Evolutionary conservation across 2,329 filamentous ascomycete genomes (phyloP), one percentile per base, ranked within the genome.

Genomic region (Phyllosticta ampelicida): DNA sequence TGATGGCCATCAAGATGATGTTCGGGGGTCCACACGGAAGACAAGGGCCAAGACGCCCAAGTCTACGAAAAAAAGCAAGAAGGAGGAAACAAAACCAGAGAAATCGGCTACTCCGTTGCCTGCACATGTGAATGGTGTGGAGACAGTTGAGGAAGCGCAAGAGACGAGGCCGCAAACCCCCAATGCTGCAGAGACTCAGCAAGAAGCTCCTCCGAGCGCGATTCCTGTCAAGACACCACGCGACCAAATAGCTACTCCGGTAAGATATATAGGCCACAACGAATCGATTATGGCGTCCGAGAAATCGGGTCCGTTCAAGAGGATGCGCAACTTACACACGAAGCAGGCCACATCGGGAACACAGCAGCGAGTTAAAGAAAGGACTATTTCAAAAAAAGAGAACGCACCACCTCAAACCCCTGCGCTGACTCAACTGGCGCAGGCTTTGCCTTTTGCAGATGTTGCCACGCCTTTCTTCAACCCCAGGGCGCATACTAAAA

Each of bases 91-190:
- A 1, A 53, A 59, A 44, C 26, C 51, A 19, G 52, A 54, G 2
- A 28, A 29, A 10, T 13, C 20, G 1, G 26, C 26, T 19, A 52
- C 51, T 21, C 50, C 52, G 1, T n/a, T 26, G 19, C n/a, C 48
- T 9, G 16, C 23, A 2, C 52, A 48, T 29, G 54, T 44, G 13
- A 18, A 44, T 44, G 16, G 44, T 53, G 16, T 48, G 36, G 16
- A 90, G 44, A n/a, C 36, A 48, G 11, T 50, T 51, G n/a, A 58
- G 28, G 36, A 54, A 30, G 29, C 2, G 20, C 56, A 11, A 54
- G 56, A 19, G 51, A 58, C n/a, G 36, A 58, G 48, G 36, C 50
- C 10, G 11, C 53, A n/a, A 26, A 26, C 56, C 19, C 28, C 51
- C 3, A 58, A 58, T 20, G 26, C 51, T 18, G 48, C 26, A 10